These are phyloP conservation scores for Apophysomyces sp. DNA, from an alignment of 371 early-diverging fungal species.

Conservation along the genomic window DNA sequence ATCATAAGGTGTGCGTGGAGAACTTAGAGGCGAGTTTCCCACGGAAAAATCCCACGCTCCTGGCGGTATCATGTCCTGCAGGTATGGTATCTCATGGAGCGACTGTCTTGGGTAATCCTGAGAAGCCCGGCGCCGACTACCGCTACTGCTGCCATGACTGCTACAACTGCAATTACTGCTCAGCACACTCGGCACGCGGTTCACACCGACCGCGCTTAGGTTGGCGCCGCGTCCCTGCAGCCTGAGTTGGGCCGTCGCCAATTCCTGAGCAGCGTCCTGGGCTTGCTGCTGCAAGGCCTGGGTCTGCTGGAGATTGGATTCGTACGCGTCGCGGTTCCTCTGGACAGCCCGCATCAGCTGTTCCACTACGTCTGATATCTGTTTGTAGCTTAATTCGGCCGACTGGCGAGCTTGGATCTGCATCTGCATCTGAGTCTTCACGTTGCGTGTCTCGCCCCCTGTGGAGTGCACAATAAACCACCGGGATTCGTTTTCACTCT, in stretches of 20 bases:
- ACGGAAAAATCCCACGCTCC: background rate
- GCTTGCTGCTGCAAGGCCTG: slow-evolving; percentile 24
- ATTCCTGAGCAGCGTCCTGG: slow-evolving; percentile 25
- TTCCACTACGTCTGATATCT: slow-evolving; percentile 27
- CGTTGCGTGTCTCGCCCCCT: slow-evolving; percentile 20
- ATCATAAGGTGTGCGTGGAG: background rate
- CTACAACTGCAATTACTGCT: slow-evolving; percentile 16
- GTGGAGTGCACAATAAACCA: slow-evolving; percentile 40
- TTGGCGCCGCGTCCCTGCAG: slow-evolving; percentile 16
- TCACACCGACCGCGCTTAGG: slow-evolving; percentile 10
- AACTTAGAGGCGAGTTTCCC: background rate
- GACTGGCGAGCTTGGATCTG: slow-evolving; percentile 29
- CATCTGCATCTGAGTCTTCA: slow-evolving; percentile 28
- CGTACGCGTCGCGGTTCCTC: slow-evolving; percentile 20
- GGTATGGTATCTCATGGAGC: background rate
- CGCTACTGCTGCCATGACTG: slow-evolving; percentile 11
- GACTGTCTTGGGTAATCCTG: background rate
- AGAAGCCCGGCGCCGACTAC: background rate
- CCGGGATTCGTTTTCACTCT: slow-evolving; percentile 33
- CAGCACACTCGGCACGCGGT: background rate
- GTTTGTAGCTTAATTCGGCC: slow-evolving; percentile 20
- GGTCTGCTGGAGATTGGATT: slow-evolving; percentile 17
- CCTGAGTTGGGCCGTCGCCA: slow-evolving; percentile 28
- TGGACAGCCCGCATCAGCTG: slow-evolving; percentile 19
- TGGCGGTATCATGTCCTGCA: background rate